A percentile compares a stretch with the other conserved stretches of the same genome.
Evolutionary conservation across 768 basidiomycete genomes (phyloP).

Genomic region (Auricularia sp.): DNA sequence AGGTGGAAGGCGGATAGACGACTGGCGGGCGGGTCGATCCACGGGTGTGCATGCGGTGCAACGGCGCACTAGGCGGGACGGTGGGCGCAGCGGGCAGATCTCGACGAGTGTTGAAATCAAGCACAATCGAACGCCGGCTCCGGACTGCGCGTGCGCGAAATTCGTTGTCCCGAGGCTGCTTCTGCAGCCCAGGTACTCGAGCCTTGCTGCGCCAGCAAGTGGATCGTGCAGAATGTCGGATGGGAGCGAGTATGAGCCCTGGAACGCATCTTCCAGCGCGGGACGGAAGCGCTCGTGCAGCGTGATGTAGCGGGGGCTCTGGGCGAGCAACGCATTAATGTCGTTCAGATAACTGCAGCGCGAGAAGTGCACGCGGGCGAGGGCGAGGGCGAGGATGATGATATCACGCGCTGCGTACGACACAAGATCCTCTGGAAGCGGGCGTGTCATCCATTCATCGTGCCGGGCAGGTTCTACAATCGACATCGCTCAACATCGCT

Average conservation of each 20-base stretch:
- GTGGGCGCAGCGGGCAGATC: no score
- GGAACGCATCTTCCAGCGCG: not conserved
- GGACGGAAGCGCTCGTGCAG: slow-evolving; percentile 8
- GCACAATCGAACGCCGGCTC: not conserved
- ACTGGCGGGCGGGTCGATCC: no score
- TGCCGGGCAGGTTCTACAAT: slow-evolving; percentile 10
- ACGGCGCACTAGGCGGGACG: no score
- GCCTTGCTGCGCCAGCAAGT: not conserved
- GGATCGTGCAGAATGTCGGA: not conserved
- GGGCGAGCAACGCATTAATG: slow-evolving; percentile 6
- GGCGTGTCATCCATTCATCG: slow-evolving; percentile 34
- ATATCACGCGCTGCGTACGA: slow-evolving; percentile 36
- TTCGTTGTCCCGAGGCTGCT: not conserved
- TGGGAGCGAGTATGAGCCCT: not conserved
- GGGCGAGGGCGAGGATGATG: slow-evolving; percentile 22
- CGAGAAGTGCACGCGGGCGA: slow-evolving; percentile 26
- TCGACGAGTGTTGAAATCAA: no score
- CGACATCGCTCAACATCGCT: not conserved
- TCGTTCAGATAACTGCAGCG: slow-evolving; percentile 10
- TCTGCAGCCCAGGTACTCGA: not conserved
- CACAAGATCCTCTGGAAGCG: slow-evolving; percentile 26
- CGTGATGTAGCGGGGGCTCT: slow-evolving; percentile 15
- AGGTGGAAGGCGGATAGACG: no score
- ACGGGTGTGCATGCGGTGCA: no score
- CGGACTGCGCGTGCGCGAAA: not conserved